These are phyloP conservation scores for Cetraspora pellucida DNA, from an alignment of 192 early-diverging fungal genomes.

Conservation along the genomic window DNA sequence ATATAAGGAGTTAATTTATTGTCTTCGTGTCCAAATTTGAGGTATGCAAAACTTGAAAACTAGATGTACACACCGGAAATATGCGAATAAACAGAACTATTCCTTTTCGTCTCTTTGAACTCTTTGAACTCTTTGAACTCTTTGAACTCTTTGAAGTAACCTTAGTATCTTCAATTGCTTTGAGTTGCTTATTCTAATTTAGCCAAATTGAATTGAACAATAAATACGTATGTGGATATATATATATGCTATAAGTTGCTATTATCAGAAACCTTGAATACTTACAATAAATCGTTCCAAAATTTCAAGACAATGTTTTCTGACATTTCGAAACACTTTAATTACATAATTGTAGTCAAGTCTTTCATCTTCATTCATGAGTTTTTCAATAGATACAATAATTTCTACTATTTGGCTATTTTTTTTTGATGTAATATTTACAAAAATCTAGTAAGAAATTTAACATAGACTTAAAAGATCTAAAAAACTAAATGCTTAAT, in stretches of 20 bases:
- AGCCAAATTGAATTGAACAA: conserved; percentile 8
- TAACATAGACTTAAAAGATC: background rate
- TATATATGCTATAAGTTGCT: background rate
- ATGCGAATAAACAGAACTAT: conserved; percentile 87
- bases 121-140: too few species aligned
- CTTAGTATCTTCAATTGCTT: conserved; percentile 89
- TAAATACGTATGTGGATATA: background rate
- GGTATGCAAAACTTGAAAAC: background rate
- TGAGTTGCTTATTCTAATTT: conserved; percentile 79
- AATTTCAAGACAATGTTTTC: conserved; percentile 61
- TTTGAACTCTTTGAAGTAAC: conserved; percentile 80
- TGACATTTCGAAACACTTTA: conserved; percentile 67
- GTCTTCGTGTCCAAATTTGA: too few species aligned
- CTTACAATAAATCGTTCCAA: conserved; percentile 80
- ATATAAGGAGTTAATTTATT: too few species aligned
- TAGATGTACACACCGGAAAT: conserved; percentile 70
- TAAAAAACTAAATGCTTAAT: conserved; percentile 30
- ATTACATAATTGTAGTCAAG: conserved; percentile 74
- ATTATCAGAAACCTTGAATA: background rate
- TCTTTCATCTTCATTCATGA: conserved; percentile 65
- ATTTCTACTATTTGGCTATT: conserved; percentile 71
- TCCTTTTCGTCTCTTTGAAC: conserved; percentile 85
- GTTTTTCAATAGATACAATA: conserved; percentile 77
- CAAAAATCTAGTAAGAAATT: background rate
- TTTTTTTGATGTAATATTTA: background rate